Base-by-base conservation (phyloP, 352 stramenopile genomes). In the Globisporangium yorkense region DNA sequence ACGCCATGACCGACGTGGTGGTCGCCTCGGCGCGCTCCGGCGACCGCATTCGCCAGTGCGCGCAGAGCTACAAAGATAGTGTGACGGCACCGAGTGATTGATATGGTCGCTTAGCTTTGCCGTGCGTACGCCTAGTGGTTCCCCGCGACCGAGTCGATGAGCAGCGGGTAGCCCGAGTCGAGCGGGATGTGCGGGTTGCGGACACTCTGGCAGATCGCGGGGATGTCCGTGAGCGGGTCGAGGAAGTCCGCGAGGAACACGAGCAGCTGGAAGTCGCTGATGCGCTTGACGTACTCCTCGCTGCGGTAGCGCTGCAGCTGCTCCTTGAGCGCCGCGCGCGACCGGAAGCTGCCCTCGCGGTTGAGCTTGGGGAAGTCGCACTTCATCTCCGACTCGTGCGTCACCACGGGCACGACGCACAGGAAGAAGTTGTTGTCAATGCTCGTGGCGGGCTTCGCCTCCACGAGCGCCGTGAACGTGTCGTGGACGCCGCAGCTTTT, bases 391-490 rank as follows among this genome's bases (percentile, higher is more conserved):
- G 89, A 98, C 52, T 97, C 84, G 73, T 98, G 92, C 62, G 94
- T 92, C 61, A 93, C 80, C 64, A 99, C 98, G 2, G 97, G 96
- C 46, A 99, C 96, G 24, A 98, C 87, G 47, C 87, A 97, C 24
- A 99, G 67, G 67, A 99, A 99, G 67, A 99, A 99, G 71, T 97
- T 98, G 70, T 97, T 98, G 79, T 99, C 94, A 15, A 99, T 77
- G 58, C 90, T 87, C 7, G 67, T 78, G 3, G 89, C 75, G 12
- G 82, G 67, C 70, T 99, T 99, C 54, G 92, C 96, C 66, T 99
- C 96, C 49, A 99, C 94, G 57, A 99, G 92, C 37, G 96, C 97
- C 18, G 97, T 99, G 70, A 99, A 99, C 2, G 97, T 98, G 61
- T 97, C 88, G 63, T 89, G 89, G 6, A 99, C 81, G n/a, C 80